Conservation (phyloP, 2,329 filamentous ascomycete species). For the Helotiales sp. region DNA sequence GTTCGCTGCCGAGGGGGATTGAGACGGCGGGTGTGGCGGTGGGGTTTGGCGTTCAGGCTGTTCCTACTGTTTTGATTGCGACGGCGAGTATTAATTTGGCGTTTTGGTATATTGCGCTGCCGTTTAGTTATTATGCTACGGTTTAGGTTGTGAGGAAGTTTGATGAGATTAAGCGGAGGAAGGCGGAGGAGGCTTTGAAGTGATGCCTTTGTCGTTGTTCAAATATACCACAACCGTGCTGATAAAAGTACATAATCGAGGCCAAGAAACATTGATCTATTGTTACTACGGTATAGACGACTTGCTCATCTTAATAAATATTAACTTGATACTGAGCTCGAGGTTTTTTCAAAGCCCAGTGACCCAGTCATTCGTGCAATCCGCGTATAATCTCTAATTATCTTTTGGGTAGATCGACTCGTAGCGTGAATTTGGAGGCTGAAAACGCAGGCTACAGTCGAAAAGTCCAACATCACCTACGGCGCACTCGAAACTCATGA, state of each 20-base stretch:
- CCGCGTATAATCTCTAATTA: too few relatives aligned
- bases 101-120: background rate
- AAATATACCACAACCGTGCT: too few relatives aligned
- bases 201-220: background rate
- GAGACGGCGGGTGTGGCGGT: background rate
- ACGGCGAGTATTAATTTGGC: background rate
- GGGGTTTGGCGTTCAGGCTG: background rate
- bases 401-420: too few relatives aligned
- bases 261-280: too few relatives aligned
- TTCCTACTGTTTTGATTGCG: background rate
- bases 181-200: background rate
- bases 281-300: too few relatives aligned
- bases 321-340: too few relatives aligned
- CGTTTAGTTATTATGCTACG: background rate
- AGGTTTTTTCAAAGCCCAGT: too few relatives aligned
- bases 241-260: too few relatives aligned
- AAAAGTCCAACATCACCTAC: too few relatives aligned
- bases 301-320: background rate
- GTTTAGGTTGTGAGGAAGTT: background rate
- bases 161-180: background rate
- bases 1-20: background rate
- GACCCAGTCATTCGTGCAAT: background rate
- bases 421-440: too few relatives aligned
- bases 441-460: too few relatives aligned
- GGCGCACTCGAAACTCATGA: background rate